Base-by-base conservation (phyloP, 352 stramenopile species). In the Halophytophthora polymorphica region DNA sequence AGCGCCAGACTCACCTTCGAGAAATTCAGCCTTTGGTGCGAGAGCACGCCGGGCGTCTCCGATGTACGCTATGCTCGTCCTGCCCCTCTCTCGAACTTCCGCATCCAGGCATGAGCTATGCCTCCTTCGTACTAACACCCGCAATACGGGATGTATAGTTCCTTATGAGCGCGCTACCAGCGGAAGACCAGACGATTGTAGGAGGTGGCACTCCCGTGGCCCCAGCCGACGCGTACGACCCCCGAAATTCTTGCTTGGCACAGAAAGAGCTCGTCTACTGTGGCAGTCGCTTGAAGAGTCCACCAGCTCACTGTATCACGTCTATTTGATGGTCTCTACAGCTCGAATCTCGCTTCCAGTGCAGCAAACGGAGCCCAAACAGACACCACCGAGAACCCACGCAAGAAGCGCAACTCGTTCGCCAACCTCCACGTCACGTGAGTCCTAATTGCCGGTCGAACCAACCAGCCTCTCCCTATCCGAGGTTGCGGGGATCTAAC, bases 21-120 rank as follows among this genome's bases (percentile, higher is more conserved):
- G 8, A 72, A 95, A 45, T 96, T 97, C 55, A 79, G 73, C 42
- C 69, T 78, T 17, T 96, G 86, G 85, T 92, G 88, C 56, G 77
- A 91, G 42, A 71, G 64, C 50, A 93, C 80, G 5, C 84, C 87
- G 1, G 77, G 77, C 7, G 77, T 93, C 52, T 76, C 71, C 1
- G 83, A 90, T 31, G 83, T 93, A 61, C 34, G 70, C 43, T 54
- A 15, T 25, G 11, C 22, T 23, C n/a, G 3, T 41, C 14, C 31
- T 41, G 5, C 31, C 33, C 0, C 45, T 51, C n/a, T 25, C 38
- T 38, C 15, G 21, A 8, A 28, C 2, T 2, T 10, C 1, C 17
- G 21, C 33, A 35, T 28, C 28, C 6, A 18, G 17, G 13, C 4
- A n/a, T 2, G 15, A 29, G 17, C 6, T n/a, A n/a, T n/a, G 13